Conservation (phyloP, 192 early-diverging fungal species). For the Phlyctochytrium planicorne region DNA sequence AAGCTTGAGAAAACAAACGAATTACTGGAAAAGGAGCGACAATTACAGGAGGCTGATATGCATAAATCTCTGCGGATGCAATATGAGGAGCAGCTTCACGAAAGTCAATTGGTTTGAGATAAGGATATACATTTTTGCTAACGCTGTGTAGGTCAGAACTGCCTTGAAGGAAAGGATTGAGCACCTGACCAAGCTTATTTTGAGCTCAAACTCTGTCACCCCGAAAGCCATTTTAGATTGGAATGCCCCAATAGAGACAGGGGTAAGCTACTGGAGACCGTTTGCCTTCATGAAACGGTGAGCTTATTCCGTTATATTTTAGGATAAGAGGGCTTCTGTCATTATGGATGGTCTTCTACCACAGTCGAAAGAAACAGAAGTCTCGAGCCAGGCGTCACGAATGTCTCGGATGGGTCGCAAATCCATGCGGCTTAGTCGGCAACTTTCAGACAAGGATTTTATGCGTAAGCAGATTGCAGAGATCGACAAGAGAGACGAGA, state of each 20-base stretch:
- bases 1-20: constrained; percentile 64
- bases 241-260: constrained; percentile 39
- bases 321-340: constrained; percentile 35
- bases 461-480: constrained; percentile 45
- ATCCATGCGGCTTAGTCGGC: constrained; percentile 17
- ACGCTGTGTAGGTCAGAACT: constrained; percentile 51
- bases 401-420: constrained; percentile 6
- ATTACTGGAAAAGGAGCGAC: constrained; percentile 45
- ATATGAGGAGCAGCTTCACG: constrained; percentile 48
- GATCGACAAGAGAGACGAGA: constrained; percentile 43
- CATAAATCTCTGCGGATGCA: constrained; percentile 22
- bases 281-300: not conserved
- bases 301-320: constrained; percentile 2
- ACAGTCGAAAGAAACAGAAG: not conserved
- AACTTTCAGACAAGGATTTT: constrained; percentile 35
- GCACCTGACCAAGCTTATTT: constrained; percentile 79
- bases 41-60: constrained; percentile 20
- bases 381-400: not conserved
- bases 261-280: constrained; percentile 8
- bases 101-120: constrained; percentile 34
- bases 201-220: constrained; percentile 67
- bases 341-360: constrained; percentile 47
- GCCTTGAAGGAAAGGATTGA: constrained; percentile 83
- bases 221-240: constrained; percentile 49
- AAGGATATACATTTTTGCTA: constrained; percentile 11